Evolutionary conservation across 306 rosid genomes (phyloP).

Genomic region (Sphenostylis stenocarpa): DNA sequence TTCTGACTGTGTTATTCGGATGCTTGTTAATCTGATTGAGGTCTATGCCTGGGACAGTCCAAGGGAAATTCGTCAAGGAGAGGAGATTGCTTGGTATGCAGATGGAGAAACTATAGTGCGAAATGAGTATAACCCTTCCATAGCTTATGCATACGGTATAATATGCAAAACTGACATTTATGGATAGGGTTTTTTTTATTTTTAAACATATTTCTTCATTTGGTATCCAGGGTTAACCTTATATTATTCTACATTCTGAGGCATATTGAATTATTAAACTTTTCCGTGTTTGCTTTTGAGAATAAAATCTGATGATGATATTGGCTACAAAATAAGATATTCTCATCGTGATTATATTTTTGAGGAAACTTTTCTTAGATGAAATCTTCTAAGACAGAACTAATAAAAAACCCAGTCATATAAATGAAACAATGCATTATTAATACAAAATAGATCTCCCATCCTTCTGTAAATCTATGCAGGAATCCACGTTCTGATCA

Average conservation of each 20-base stretch:
- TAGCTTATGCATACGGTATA: constrained; percentile 95
- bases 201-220: constrained; percentile 20
- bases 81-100: constrained; percentile 99
- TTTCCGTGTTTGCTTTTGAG: neutral
- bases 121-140: constrained; percentile 86
- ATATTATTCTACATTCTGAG: neutral
- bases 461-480: neutral
- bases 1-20: constrained; percentile 18
- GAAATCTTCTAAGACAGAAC: neutral
- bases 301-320: neutral
- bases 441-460: neutral
- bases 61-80: constrained; percentile 95
- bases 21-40: constrained; percentile 34
- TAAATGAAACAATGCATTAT: neutral
- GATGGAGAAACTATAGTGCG: constrained; percentile 93
- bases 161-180: constrained; percentile 19
- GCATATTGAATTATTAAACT: neutral
- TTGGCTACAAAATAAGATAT: constrained; percentile 3
- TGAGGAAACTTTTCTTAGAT: neutral
- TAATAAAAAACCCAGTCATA: neutral
- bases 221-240: neutral
- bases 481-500: constrained; percentile 15
- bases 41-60: constrained; percentile 49
- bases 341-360: neutral
- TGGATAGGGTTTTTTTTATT: constrained; percentile 19